A percentile compares a stretch with the other conserved stretches of the same genome.
Evolutionary conservation across 1,139 yeast genomes (phyloP).

Genomic region (Geotrichum restrictum): DNA sequence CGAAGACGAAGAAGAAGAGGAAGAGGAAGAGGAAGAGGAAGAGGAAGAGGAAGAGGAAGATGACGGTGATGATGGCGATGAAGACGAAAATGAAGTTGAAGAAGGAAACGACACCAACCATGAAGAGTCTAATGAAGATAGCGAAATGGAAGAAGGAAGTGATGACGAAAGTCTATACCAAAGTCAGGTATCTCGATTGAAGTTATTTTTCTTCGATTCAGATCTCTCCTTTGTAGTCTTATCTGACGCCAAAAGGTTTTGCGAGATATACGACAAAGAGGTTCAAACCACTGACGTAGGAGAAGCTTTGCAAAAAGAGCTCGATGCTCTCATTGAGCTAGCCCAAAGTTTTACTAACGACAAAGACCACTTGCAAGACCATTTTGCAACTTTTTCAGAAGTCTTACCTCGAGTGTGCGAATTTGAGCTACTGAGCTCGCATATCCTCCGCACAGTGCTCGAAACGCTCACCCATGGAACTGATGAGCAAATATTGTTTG

Average conservation of each 20-base stretch:
- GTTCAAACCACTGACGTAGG: conserved; percentile 6
- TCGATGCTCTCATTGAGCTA: conserved; percentile 8
- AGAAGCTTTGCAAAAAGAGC: conserved; percentile 15
- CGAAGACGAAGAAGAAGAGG: conserved; percentile 21
- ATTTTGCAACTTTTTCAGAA: conserved; percentile 32
- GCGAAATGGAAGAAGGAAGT: conserved; percentile 27
- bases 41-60: conserved; percentile 23
- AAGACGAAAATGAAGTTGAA: conserved; percentile 24
- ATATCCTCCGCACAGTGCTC: conserved; percentile 52
- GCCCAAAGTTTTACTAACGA: conserved; percentile 19
- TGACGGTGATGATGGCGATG: conserved; percentile 24
- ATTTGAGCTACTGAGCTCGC: conserved; percentile 71
- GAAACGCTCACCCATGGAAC: conserved; percentile 41
- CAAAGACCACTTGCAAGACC: conserved; percentile 28
- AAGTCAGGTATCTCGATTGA: conserved; percentile 3
- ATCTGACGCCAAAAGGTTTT: conserved; percentile 21
- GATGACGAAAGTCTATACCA: conserved; percentile 26
- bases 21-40: conserved; percentile 22
- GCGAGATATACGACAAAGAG: conserved; percentile 6
- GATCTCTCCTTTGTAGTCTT: conserved; percentile 21
- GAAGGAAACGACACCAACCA: conserved; percentile 32
- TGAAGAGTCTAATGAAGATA: conserved; percentile 32
- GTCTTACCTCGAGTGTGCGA: conserved; percentile 52
- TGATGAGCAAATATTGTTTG: conserved; percentile 27
- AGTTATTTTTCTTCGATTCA: conserved; percentile 24